Evolutionary conservation across 768 basidiomycete species (phyloP).

Genomic region (Lentinula sp.): DNA sequence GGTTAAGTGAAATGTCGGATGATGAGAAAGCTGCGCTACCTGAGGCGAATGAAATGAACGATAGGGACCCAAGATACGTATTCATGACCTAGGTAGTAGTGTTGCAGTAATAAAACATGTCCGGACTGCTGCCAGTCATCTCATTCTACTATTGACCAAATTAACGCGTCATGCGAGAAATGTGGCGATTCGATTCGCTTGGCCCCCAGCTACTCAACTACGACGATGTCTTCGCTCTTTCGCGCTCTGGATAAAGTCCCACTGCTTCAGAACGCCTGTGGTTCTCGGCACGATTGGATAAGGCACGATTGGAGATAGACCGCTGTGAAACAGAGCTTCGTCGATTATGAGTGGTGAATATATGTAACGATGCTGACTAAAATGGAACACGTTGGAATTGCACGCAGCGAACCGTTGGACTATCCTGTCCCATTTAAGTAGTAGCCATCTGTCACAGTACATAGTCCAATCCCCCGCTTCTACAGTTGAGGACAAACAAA

Average conservation of each 20-base stretch:
- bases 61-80: conserved; percentile 43
- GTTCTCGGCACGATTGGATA: background rate
- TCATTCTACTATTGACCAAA: background rate
- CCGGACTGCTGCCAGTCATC: background rate
- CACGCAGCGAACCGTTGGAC: too few relatives aligned
- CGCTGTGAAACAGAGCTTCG: background rate
- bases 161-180: background rate
- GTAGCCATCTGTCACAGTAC: too few relatives aligned
- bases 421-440: too few relatives aligned
- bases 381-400: too few relatives aligned
- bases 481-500: too few relatives aligned
- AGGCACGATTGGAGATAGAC: background rate
- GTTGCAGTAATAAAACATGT: background rate
- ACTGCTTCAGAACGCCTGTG: background rate
- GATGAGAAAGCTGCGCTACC: conserved; percentile 22
- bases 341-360: too few relatives aligned
- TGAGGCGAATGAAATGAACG: conserved; percentile 33
- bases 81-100: conserved; percentile 33
- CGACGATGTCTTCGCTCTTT: background rate
- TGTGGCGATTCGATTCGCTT: background rate
- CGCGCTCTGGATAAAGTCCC: background rate
- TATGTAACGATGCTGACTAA: too few relatives aligned
- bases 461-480: too few relatives aligned
- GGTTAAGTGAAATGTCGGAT: conserved; percentile 20
- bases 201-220: background rate